Percentiles rank a stretch among this genome's conserved stretches.
Evolutionary conservation across 345 rosid species (phyloP).

Genomic region (Durio zibethinus): DNA sequence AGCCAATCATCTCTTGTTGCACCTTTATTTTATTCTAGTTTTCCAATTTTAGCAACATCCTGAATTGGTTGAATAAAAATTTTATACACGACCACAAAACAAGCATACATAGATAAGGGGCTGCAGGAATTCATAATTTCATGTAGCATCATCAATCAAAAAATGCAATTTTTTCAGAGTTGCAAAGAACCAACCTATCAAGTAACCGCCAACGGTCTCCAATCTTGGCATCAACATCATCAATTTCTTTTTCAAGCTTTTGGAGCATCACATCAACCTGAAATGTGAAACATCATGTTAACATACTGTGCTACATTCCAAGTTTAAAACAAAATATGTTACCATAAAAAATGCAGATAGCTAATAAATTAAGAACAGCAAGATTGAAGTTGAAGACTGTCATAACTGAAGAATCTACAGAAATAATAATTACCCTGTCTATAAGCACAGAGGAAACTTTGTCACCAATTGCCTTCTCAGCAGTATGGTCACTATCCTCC

Average conservation of each 20-base stretch:
- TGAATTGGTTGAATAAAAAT: neutral
- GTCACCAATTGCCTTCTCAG: conserved; percentile 54
- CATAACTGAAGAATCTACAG: neutral
- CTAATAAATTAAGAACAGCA: neutral
- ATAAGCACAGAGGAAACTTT: conserved; percentile 80
- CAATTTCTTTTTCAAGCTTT: conserved; percentile 93
- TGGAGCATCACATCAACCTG: conserved; percentile 97
- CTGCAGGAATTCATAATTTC: neutral
- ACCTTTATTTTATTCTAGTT: neutral
- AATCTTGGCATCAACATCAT: conserved; percentile 93
- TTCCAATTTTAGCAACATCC: neutral
- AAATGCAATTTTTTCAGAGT: neutral
- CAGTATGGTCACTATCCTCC: conserved; percentile 66
- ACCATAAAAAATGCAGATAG: neutral
- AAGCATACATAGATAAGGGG: neutral
- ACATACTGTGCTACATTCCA: conserved; percentile 1
- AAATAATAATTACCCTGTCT: conserved; percentile 53
- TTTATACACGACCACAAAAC: neutral
- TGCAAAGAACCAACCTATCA: conserved; percentile 59
- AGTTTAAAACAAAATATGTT: neutral
- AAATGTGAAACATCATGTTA: conserved; percentile 20
- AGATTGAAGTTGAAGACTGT: neutral
- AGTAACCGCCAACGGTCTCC: conserved; percentile 89
- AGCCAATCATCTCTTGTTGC: neutral
- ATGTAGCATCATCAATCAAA: conserved; percentile 5